Percentiles rank a stretch among this genome's conserved stretches.
Evolutionary conservation across 2,329 filamentous ascomycete genomes (phyloP).

Genomic region (Aspergillus costaricaensis): DNA sequence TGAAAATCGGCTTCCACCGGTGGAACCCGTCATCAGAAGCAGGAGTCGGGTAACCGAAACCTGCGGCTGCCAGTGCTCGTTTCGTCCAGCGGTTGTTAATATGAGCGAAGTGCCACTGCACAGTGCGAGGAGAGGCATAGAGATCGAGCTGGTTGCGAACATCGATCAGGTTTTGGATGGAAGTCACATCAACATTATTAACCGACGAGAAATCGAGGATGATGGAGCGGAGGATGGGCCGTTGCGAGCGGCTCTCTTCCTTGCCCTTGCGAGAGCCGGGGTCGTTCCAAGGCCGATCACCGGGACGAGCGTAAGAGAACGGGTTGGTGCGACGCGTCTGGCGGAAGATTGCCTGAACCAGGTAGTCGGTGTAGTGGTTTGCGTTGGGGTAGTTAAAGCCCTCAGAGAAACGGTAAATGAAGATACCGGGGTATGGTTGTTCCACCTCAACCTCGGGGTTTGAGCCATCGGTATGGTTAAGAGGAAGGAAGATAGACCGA

Average conservation of each 20-base stretch:
- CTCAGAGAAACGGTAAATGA: conserved; percentile 93
- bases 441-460: conserved; percentile 82
- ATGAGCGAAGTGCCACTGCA: conserved; percentile 95
- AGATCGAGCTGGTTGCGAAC: conserved; percentile 90
- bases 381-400: conserved; percentile 97
- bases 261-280: conserved; percentile 69
- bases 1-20: conserved; percentile 94
- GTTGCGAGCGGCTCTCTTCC: conserved; percentile 50
- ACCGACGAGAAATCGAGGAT: conserved; percentile 93
- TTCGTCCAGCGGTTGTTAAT: conserved; percentile 96
- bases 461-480: conserved; percentile 84
- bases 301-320: conserved; percentile 62
- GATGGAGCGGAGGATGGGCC: conserved; percentile 79
- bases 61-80: conserved; percentile 79
- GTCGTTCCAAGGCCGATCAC: conserved; percentile 94
- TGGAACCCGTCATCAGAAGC: conserved; percentile 56
- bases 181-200: conserved; percentile 92
- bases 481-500: conserved; percentile 82
- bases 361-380: conserved; percentile 80
- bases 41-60: conserved; percentile 79
- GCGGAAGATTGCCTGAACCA: conserved; percentile 67
- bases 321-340: conserved; percentile 76
- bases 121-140: conserved; percentile 75
- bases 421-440: conserved; percentile 84
- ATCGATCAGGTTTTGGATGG: conserved; percentile 88